Evolutionary conservation across 2,329 filamentous ascomycete genomes (phyloP), one percentile per base, ranked within the genome.

Genomic region (Sodiomyces alkalinus): DNA sequence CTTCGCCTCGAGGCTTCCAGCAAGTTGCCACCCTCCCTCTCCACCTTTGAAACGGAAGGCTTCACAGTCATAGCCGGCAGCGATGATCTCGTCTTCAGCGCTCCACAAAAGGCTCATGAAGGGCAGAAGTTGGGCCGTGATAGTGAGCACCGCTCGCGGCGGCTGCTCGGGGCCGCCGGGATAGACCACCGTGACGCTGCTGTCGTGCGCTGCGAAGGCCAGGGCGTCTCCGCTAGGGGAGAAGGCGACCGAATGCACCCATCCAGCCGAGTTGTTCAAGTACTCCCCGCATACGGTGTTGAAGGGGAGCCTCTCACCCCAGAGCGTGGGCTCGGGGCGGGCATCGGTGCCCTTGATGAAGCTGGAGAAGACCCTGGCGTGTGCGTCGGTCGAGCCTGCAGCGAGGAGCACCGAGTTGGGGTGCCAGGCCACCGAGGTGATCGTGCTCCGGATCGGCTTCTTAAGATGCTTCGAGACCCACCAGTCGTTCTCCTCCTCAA

Each of bases 391-490:
- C n/a, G 83, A 92, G 20, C 90, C 90, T 23, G 90, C 85, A 11
- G 87, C 90, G 15, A 98, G 66, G 18, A 98, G 70, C 11, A 98
- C 90, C 7, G 81, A 92, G 64, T 98, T 98, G 19, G 90, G 90
- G 55, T 98, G 90, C 90, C 90, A 98, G 32, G 79, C 77, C 24
- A 98, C 74, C 11, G 80, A 85, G 31, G 90, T 96, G 45, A 98
- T 87, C 32, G 90, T 98, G 52, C 85, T 93, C 41, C 87, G 80
- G 45, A 98, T 92, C 13, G 90, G 90, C 69, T 96, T 98, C 73
- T 96, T 96, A 48, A 98, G 60, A 58, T 98, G 90, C 67, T 98
- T 98, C 20, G 86, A 94, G 22, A 98, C 87, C 90, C 90, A 98
- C 90, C 90, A 98, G 62, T 98, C 86, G 56, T 98, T 94, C 56